Conservation (phyloP, 495 filamentous ascomycete species). For the Bombardia bombarda region DNA sequence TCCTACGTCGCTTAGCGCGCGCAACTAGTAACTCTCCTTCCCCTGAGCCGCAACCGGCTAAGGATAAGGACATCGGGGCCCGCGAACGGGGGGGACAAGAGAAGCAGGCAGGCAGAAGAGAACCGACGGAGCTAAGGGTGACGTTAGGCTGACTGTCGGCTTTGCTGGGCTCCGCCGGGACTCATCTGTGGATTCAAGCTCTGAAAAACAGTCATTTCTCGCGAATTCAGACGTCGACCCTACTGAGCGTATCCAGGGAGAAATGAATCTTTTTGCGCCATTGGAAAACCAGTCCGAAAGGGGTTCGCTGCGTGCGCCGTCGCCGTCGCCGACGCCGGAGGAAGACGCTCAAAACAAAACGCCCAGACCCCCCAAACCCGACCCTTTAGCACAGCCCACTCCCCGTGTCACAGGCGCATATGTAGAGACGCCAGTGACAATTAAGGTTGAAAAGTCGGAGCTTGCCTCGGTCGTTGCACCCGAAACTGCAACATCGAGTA, state of each 20-base stretch:
- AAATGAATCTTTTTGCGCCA: constrained; percentile 47
- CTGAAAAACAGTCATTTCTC: constrained; percentile 29
- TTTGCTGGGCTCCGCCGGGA: constrained; percentile 29
- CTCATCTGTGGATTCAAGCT: constrained; percentile 30
- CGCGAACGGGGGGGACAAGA: constrained; percentile 1
- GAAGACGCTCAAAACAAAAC: constrained; percentile 30
- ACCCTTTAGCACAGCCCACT: constrained; percentile 41
- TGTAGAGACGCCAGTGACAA: constrained; percentile 41
- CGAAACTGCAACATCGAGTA: too few species aligned
- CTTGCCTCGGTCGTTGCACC: neutral
- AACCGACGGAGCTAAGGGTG: constrained; percentile 17
- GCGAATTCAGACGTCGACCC: constrained; percentile 45
- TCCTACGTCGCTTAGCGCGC: constrained; percentile 56
- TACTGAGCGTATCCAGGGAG: constrained; percentile 45
- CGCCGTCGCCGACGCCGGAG: constrained; percentile 28
- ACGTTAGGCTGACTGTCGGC: constrained; percentile 28
- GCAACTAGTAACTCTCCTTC: constrained; percentile 49
- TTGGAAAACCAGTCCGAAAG: constrained; percentile 45
- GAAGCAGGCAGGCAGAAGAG: constrained; percentile 9
- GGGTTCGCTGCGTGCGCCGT: constrained; percentile 41
- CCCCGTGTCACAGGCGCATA: constrained; percentile 44
- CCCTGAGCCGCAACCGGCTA: constrained; percentile 11
- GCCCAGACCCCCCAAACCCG: constrained; percentile 31
- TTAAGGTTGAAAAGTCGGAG: constrained; percentile 26
- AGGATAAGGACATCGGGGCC: neutral